Evolutionary conservation across 2,329 filamentous ascomycete genomes (phyloP).

Genomic region (Cadophora luteo-olivacea): DNA sequence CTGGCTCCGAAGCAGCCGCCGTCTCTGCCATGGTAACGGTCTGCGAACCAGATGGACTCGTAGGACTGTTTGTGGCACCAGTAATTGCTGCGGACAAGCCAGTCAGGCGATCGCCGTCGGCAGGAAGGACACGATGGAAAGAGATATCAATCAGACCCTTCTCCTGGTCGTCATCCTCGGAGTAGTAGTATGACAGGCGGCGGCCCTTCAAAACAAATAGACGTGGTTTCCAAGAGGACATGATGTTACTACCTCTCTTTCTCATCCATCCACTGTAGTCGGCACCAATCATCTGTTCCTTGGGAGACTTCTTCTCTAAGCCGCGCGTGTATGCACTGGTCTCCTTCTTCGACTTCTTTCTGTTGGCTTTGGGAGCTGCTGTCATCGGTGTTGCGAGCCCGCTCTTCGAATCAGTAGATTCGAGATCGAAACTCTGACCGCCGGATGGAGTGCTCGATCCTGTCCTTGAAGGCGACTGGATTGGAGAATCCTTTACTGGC

Average conservation of each 20-base stretch:
- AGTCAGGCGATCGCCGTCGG: constrained; percentile 88
- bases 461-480: constrained; percentile 74
- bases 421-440: constrained; percentile 77
- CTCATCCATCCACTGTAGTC: constrained; percentile 99
- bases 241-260: constrained; percentile 94
- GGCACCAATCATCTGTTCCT: constrained; percentile 82
- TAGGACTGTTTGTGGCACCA: constrained; percentile 74
- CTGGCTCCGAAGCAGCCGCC: constrained; percentile 50
- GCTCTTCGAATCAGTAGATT: constrained; percentile 72
- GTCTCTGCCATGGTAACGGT: constrained; percentile 53
- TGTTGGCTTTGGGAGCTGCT: constrained; percentile 50
- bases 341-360: constrained; percentile 86
- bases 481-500: constrained; percentile 57
- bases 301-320: constrained; percentile 78
- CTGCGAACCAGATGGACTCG: constrained; percentile 56
- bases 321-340: constrained; percentile 94
- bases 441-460: constrained; percentile 75
- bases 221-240: constrained; percentile 97
- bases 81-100: constrained; percentile 92
- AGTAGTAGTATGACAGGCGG: constrained; percentile 94
- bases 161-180: constrained; percentile 89
- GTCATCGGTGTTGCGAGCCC: constrained; percentile 53
- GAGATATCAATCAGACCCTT: constrained; percentile 97
- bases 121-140: constrained; percentile 93
- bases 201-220: constrained; percentile 95